phyloP scores from a whole-genome alignment of 495 filamentous ascomycete genomes.

The Parmelia sp. region DNA sequence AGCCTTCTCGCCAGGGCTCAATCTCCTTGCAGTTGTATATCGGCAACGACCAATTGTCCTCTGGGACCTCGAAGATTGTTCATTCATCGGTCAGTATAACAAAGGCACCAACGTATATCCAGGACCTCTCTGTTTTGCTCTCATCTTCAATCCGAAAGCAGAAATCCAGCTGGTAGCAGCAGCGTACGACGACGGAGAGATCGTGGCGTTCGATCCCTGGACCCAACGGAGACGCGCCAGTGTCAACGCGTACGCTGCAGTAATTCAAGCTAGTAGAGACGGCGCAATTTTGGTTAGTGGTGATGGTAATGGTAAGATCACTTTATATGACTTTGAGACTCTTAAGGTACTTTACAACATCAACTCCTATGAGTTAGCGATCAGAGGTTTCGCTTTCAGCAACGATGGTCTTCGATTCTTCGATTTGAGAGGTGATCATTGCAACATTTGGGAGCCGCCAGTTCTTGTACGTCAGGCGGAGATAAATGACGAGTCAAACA shows the following conservation, averaged over 20 bases:
- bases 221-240: not conserved
- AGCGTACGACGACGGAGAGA: not conserved
- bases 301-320: not conserved
- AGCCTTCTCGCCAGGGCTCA: not conserved
- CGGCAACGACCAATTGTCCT: not conserved
- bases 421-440: not conserved
- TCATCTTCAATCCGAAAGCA: slow-evolving; percentile 3
- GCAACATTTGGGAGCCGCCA: not conserved
- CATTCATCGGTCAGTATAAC: not conserved
- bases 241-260: not conserved
- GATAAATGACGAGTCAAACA: not conserved
- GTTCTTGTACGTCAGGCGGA: not conserved
- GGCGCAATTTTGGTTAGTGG: not conserved
- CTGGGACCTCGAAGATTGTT: not conserved
- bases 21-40: not conserved
- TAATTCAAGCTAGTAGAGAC: not conserved
- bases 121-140: not conserved
- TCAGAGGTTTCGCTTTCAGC: not conserved
- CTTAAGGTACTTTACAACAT: not conserved
- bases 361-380: not conserved
- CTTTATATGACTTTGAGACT: not conserved
- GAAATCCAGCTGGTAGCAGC: not conserved
- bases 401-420: not conserved
- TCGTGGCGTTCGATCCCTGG: not conserved
- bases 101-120: not conserved